A percentile compares a stretch with the other conserved stretches of the same genome.
Evolutionary conservation across 2,329 filamentous ascomycete species (phyloP).

Genomic region (Ophiocordyceps camponoti-rufipedis): DNA sequence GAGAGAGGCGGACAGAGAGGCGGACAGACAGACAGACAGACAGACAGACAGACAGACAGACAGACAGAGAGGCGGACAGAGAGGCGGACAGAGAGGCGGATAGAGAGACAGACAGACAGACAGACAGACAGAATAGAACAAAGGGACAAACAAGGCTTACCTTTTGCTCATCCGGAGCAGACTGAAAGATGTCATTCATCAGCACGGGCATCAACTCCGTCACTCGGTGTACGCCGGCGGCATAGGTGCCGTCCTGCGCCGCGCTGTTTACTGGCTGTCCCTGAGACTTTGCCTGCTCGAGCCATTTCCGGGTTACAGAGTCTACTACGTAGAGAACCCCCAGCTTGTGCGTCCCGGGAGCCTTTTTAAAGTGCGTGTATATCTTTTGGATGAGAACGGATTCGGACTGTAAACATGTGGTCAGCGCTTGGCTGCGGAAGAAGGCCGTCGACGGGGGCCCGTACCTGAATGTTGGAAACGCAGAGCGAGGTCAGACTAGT

Average conservation of each 20-base stretch:
- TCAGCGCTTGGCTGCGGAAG: background rate
- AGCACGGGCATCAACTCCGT: constrained; percentile 84
- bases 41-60: too few relatives aligned
- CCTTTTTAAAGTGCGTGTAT: constrained; percentile 92
- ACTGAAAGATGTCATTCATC: constrained; percentile 88
- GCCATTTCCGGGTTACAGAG: constrained; percentile 97
- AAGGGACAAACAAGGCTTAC: constrained; percentile 26
- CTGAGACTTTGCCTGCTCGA: constrained; percentile 79
- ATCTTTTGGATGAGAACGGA: constrained; percentile 90
- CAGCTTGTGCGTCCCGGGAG: constrained; percentile 87
- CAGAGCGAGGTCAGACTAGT: constrained; percentile 72
- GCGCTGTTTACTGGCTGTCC: constrained; percentile 66
- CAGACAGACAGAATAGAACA: too few relatives aligned
- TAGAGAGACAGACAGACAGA: too few relatives aligned
- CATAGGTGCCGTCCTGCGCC: constrained; percentile 81
- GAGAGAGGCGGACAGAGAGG: background rate
- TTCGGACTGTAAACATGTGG: constrained; percentile 47
- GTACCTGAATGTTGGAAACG: constrained; percentile 77
- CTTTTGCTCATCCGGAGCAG: constrained; percentile 88
- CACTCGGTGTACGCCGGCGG: constrained; percentile 88
- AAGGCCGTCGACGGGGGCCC: background rate
- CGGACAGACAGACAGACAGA: too few relatives aligned
- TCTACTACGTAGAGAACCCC: constrained; percentile 99
- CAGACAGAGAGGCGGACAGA: too few relatives aligned
- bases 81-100: too few relatives aligned